Percentiles rank a stretch among this genome's conserved stretches.
Evolutionary conservation across 805 yeast genomes (phyloP).

Genomic region (Kodamaea leandrae): DNA sequence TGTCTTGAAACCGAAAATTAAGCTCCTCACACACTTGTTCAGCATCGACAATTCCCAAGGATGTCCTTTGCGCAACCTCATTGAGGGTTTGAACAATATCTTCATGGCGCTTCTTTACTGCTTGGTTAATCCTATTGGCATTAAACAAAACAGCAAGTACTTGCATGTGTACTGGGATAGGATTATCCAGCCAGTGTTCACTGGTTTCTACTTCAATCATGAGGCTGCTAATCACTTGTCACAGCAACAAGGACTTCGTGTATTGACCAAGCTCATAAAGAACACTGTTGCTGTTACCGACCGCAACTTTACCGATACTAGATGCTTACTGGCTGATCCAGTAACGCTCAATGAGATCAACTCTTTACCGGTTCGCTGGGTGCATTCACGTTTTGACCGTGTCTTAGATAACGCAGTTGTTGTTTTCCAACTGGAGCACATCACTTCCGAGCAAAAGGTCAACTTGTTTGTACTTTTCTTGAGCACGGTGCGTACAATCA

Average conservation of each 20-base stretch:
- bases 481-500: conserved; percentile 22
- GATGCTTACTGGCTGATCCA: conserved; percentile 34
- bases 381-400: conserved; percentile 28
- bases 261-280: conserved; percentile 27
- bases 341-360: conserved; percentile 29
- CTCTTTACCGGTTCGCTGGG: conserved; percentile 35
- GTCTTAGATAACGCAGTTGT: conserved; percentile 25
- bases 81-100: conserved; percentile 29
- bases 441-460: conserved; percentile 25
- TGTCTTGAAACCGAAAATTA: conserved; percentile 22
- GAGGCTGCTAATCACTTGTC: conserved; percentile 20
- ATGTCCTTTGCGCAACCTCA: conserved; percentile 19
- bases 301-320: conserved; percentile 22
- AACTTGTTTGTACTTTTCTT: conserved; percentile 24
- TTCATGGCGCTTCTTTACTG: conserved; percentile 31
- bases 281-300: conserved; percentile 19
- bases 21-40: conserved; percentile 30
- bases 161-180: conserved; percentile 38
- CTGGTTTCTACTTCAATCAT: conserved; percentile 33
- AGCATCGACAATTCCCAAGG: conserved; percentile 20
- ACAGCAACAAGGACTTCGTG: conserved; percentile 30
- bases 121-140: conserved; percentile 20
- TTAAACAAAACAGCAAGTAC: conserved; percentile 21
- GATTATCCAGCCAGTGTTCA: conserved; percentile 30
- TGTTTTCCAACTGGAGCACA: conserved; percentile 22